Percentiles rank a stretch among this genome's conserved stretches.
Conservation (phyloP, 2,329 filamentous ascomycete species). For the Mycosphaerella arachidis region DNA sequence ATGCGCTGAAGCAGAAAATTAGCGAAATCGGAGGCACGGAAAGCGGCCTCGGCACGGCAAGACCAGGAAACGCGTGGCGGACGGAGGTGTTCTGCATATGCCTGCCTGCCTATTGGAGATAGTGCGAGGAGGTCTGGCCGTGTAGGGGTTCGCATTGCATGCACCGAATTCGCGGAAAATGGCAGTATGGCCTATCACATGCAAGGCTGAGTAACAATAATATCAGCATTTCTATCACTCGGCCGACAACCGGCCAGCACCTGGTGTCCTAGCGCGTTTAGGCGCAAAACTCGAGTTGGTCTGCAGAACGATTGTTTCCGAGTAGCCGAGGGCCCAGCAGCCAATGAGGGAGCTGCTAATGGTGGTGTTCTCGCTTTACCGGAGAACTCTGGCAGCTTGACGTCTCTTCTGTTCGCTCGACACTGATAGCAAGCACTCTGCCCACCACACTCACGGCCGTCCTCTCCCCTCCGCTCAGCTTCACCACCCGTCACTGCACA, state of each 20-base stretch:
- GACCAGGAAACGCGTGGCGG: not conserved
- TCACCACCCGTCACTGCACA: slow-evolving; percentile 17
- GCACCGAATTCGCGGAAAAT: not conserved
- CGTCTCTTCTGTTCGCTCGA: slow-evolving; percentile 15
- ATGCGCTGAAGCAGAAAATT: slow-evolving; percentile 1
- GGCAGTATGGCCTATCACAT: not conserved
- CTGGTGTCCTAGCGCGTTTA: not conserved
- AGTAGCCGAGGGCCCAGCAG: not conserved
- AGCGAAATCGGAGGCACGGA: not conserved
- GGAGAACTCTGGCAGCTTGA: slow-evolving; percentile 1
- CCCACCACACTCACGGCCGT: slow-evolving; percentile 14
- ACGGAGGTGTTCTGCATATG: not conserved
- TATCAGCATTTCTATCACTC: not conserved
- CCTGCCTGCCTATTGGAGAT: not conserved
- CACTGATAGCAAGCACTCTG: not conserved
- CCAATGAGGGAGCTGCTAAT: not conserved
- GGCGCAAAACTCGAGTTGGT: not conserved
- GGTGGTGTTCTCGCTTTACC: not conserved
- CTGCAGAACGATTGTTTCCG: not conserved
- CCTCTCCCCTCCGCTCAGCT: slow-evolving; percentile 13
- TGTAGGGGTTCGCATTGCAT: not conserved
- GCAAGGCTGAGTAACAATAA: not conserved
- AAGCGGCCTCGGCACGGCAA: not conserved
- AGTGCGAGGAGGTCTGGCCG: not conserved
- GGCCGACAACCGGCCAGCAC: not conserved